A percentile compares a stretch with the other conserved stretches of the same genome.
phyloP scores from a whole-genome alignment of 805 yeast species.

The Suhomyces xylopsoci region DNA sequence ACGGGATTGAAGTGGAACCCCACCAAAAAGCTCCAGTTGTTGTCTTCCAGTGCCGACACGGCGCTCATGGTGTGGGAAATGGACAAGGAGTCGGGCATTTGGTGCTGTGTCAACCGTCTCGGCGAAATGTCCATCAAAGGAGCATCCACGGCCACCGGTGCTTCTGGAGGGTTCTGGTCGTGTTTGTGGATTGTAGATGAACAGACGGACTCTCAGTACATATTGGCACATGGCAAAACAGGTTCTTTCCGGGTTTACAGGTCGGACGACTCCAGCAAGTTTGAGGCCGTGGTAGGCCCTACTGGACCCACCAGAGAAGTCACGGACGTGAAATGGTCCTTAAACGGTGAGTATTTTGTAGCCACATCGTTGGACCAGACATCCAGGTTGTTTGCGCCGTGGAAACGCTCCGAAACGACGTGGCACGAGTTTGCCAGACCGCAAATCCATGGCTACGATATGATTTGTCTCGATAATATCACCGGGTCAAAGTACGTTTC shows the following conservation, averaged over 20 bases:
- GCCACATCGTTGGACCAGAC: slow-evolving; percentile 92
- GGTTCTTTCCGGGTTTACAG: slow-evolving; percentile 88
- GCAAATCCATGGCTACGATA: slow-evolving; percentile 97
- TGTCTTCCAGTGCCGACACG: slow-evolving; percentile 91
- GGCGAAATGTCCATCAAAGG: slow-evolving; percentile 96
- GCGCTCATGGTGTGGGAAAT: slow-evolving; percentile 93
- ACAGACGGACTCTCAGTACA: slow-evolving; percentile 33
- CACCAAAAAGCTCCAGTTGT: slow-evolving; percentile 46
- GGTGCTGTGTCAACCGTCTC: slow-evolving; percentile 77
- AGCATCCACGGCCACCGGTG: slow-evolving; percentile 97
- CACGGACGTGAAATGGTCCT: slow-evolving; percentile 78
- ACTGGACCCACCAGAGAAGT: slow-evolving; percentile 75
- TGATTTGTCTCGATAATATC: slow-evolving; percentile 73
- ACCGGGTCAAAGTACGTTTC: slow-evolving; percentile 68
- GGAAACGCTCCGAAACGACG: slow-evolving; percentile 42
- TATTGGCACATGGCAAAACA: slow-evolving; percentile 83
- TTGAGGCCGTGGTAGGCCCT: slow-evolving; percentile 53
- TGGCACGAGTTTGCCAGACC: slow-evolving; percentile 97
- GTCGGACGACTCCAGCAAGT: slow-evolving; percentile 26
- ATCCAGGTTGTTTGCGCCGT: slow-evolving; percentile 73
- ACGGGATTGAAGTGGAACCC: slow-evolving; percentile 83
- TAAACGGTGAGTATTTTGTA: slow-evolving; percentile 60
- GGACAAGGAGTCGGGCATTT: slow-evolving; percentile 79
- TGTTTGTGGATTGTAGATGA: slow-evolving; percentile 60
- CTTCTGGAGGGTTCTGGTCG: slow-evolving; percentile 67